Percentiles rank a stretch among this genome's conserved stretches.
phyloP scores from a whole-genome alignment of 1,284 basidiomycete genomes.

The Puccinia triticina region DNA sequence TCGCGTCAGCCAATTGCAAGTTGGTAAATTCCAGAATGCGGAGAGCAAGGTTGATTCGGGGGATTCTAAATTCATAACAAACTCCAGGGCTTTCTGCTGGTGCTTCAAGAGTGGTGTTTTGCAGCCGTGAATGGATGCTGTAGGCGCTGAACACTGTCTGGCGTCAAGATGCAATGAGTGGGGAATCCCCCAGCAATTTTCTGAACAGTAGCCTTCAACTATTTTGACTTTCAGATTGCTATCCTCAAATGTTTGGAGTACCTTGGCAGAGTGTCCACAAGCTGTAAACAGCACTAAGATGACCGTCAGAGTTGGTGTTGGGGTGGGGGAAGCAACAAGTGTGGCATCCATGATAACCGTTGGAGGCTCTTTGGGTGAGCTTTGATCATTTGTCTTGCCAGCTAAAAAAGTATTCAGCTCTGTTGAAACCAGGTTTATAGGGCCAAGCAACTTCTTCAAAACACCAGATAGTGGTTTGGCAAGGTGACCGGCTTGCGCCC shows the following conservation, averaged over 20 bases:
- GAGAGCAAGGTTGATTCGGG: not conserved
- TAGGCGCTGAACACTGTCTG: not conserved
- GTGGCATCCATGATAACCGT: slow-evolving; percentile 1
- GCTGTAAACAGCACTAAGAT: no score
- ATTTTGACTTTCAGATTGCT: no score
- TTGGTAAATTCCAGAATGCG: no score
- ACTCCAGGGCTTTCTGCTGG: slow-evolving; percentile 3
- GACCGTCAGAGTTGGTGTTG: no score
- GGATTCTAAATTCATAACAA: not conserved
- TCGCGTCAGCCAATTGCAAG: not conserved
- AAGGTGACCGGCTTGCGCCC: not conserved
- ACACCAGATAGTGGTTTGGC: not conserved
- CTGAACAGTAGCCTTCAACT: no score
- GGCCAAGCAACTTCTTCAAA: not conserved
- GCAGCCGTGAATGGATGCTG: not conserved
- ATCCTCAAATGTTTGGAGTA: no score
- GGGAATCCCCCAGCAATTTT: no score
- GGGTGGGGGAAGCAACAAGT: not conserved
- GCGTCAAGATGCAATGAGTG: not conserved
- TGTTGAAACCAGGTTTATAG: not conserved
- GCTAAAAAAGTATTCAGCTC: not conserved
- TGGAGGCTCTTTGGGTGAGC: not conserved
- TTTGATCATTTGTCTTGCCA: not conserved
- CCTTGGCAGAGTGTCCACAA: no score
- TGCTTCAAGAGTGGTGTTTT: not conserved